A percentile compares a stretch with the other conserved stretches of the same genome.
These are phyloP conservation scores for Ilyonectria robusta DNA, from an alignment of 2,329 filamentous ascomycete genomes.

Conservation along the genomic window DNA sequence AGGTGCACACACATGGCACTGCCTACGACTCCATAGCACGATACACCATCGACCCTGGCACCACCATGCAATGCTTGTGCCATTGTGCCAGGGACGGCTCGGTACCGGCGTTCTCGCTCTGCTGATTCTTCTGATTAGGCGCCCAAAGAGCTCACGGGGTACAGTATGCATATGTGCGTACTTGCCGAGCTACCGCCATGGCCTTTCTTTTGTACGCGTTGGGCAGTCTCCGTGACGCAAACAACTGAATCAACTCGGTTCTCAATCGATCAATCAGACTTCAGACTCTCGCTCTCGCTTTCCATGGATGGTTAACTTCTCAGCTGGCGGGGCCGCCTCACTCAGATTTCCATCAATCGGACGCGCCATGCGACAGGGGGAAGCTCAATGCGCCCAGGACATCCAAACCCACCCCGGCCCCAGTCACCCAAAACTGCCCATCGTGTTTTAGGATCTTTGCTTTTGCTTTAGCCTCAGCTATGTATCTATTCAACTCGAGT, in stretches of 20 bases:
- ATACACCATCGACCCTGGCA: constrained; percentile 18
- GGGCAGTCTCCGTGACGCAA: neutral
- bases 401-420: constrained; percentile 14
- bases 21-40: constrained; percentile 7
- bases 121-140: constrained; percentile 22
- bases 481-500: constrained; percentile 7
- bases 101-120: constrained; percentile 24
- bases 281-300: neutral
- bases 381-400: constrained; percentile 29
- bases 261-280: neutral
- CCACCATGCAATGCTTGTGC: constrained; percentile 19
- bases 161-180: neutral
- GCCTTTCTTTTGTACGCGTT: neutral
- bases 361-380: constrained; percentile 20
- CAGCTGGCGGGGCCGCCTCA: constrained; percentile 6
- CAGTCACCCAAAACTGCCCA: constrained; percentile 29
- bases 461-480: constrained; percentile 41
- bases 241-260: neutral
- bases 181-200: neutral
- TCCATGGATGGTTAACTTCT: constrained; percentile 13
- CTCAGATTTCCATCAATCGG: constrained; percentile 19
- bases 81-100: constrained; percentile 2
- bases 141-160: neutral
- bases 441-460: constrained; percentile 36
- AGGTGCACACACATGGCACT: constrained; percentile 13